phyloP scores from a whole-genome alignment of 1,284 basidiomycete species.

The Microbotryum scabiosae region DNA sequence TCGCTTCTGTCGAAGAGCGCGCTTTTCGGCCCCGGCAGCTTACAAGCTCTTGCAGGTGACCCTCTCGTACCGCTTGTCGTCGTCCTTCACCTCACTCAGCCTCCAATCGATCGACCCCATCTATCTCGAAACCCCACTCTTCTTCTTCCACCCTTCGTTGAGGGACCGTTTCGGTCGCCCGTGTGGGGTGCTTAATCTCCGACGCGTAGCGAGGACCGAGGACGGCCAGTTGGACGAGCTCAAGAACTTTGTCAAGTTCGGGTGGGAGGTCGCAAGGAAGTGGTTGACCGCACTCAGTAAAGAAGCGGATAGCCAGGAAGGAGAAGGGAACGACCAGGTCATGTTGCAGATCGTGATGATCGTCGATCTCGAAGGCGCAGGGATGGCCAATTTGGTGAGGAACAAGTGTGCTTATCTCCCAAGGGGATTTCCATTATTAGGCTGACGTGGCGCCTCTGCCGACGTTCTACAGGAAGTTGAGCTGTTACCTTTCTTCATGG shows the following conservation, averaged over 20 bases:
- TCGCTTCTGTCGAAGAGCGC: conserved; percentile 28
- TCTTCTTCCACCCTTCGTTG: conserved; percentile 34
- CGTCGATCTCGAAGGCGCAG: conserved; percentile 56
- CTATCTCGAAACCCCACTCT: conserved; percentile 28
- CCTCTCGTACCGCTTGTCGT: conserved; percentile 17
- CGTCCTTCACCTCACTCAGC: conserved; percentile 4
- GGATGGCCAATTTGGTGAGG: conserved; percentile 53
- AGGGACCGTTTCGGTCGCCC: conserved; percentile 32
- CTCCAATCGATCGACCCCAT: conserved; percentile 16
- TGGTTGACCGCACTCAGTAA: conserved; percentile 29
- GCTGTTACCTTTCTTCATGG: conserved; percentile 36
- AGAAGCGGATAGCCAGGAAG: conserved; percentile 29
- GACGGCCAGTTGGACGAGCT: conserved; percentile 31
- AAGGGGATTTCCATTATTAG: no score
- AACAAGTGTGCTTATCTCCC: not conserved
- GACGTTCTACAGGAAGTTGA: conserved; percentile 32
- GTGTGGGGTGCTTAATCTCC: conserved; percentile 32
- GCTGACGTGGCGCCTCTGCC: no score
- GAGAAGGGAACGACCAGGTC: conserved; percentile 28
- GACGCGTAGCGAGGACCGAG: conserved; percentile 26
- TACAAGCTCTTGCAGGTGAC: conserved; percentile 26
- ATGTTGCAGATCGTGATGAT: conserved; percentile 60
- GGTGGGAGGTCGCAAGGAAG: conserved; percentile 30
- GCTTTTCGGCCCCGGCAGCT: conserved; percentile 17
- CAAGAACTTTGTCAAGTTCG: conserved; percentile 31